phyloP scores from a whole-genome alignment of 2,329 filamentous ascomycete species.

The Colletotrichum godetiae region DNA sequence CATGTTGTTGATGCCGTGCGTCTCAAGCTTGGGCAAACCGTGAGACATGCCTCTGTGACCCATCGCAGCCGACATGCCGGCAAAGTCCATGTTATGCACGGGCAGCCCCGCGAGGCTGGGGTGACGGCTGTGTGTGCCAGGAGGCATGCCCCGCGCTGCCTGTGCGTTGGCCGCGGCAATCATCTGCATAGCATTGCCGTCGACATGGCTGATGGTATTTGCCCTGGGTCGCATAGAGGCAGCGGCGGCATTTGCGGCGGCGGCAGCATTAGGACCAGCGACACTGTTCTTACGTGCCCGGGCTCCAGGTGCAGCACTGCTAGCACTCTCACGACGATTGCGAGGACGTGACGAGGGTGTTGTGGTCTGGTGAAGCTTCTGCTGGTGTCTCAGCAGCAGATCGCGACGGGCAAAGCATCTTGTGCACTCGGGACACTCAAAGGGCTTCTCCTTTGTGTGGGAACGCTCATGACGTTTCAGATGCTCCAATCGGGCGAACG shows the following conservation, averaged over 20 bases:
- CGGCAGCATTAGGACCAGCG: conserved; percentile 64
- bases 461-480: conserved; percentile 97
- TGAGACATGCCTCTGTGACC: conserved; percentile 74
- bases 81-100: conserved; percentile 69
- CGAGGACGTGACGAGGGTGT: conserved; percentile 88
- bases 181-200: conserved; percentile 79
- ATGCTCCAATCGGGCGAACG: conserved; percentile 95
- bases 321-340: conserved; percentile 90
- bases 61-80: conserved; percentile 77
- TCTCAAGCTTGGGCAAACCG: conserved; percentile 86
- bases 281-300: conserved; percentile 94
- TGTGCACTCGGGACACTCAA: conserved; percentile 94
- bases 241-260: conserved; percentile 59
- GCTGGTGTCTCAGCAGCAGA: conserved; percentile 92
- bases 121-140: conserved; percentile 70
- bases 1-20: conserved; percentile 70
- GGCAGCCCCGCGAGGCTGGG: conserved; percentile 78
- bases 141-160: conserved; percentile 58
- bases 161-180: conserved; percentile 70
- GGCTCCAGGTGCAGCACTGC: conserved; percentile 70
- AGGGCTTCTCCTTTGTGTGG: conserved; percentile 99
- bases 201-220: conserved; percentile 96
- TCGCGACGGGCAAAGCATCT: conserved; percentile 96
- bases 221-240: conserved; percentile 85
- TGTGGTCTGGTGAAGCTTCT: conserved; percentile 96